A percentile compares a stretch with the other conserved stretches of the same genome.
Evolutionary conservation across 345 rosid species (phyloP).

Genomic region (Rubroshorea leprosula): DNA sequence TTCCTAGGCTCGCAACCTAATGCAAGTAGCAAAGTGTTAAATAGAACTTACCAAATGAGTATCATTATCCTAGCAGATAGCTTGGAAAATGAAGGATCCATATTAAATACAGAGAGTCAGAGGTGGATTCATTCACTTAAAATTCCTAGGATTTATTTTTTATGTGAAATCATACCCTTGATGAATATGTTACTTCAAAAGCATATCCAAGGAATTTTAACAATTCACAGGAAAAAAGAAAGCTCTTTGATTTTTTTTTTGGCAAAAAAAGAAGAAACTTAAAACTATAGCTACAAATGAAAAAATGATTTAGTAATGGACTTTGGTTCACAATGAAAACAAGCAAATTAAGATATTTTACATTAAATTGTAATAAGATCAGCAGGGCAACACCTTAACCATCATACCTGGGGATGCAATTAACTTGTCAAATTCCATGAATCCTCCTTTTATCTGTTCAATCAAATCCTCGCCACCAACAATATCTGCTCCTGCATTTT

Average conservation of each 20-base stretch:
- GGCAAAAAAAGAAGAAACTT: too few relatives aligned
- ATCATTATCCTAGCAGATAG: neutral
- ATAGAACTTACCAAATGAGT: neutral
- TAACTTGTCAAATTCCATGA: constrained; percentile 93
- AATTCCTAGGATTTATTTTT: too few relatives aligned
- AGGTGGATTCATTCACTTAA: too few relatives aligned
- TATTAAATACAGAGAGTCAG: neutral
- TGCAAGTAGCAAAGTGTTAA: constrained; percentile 17
- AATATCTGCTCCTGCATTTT: constrained; percentile 95
- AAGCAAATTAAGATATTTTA: neutral
- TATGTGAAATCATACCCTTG: too few relatives aligned
- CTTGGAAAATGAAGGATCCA: neutral
- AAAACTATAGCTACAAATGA: neutral
- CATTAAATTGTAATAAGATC: constrained; percentile 10
- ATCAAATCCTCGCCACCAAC: constrained; percentile 97
- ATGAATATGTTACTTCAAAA: too few relatives aligned
- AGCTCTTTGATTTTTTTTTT: too few relatives aligned
- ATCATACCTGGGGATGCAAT: constrained; percentile 99
- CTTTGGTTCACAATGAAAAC: neutral
- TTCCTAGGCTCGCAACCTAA: constrained; percentile 95
- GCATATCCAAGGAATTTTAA: too few relatives aligned
- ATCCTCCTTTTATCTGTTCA: constrained; percentile 86
- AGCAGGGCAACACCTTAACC: constrained; percentile 73
- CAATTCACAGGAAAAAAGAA: too few relatives aligned
- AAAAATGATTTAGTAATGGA: constrained; percentile 4